Conservation (phyloP, 345 rosid species). For the Lenwebbia sp. region DNA sequence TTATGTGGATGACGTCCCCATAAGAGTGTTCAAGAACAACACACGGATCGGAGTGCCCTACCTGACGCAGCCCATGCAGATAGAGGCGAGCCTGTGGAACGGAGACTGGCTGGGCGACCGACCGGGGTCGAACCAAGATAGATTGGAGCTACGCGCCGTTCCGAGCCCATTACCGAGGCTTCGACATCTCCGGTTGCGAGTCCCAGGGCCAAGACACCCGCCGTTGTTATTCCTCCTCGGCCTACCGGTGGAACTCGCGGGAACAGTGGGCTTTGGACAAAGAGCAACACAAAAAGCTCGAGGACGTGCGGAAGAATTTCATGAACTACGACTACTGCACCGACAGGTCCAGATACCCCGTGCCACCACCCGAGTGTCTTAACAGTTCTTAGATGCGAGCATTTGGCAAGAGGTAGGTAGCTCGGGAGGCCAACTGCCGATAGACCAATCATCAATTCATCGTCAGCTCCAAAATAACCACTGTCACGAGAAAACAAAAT, state of each 20-base stretch:
- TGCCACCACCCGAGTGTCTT: constrained; percentile 20
- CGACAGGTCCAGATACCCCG: constrained; percentile 16
- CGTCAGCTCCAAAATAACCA: background rate
- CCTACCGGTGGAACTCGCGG: constrained; percentile 52
- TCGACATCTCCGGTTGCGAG: constrained; percentile 31
- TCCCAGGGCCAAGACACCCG: background rate
- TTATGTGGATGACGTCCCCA: constrained; percentile 50
- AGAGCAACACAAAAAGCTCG: constrained; percentile 1
- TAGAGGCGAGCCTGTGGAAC: constrained; percentile 55
- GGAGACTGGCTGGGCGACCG: constrained; percentile 62
- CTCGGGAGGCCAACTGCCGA: too few relatives aligned
- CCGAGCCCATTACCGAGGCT: constrained; percentile 31
- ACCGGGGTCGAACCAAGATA: constrained; percentile 41
- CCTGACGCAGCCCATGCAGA: constrained; percentile 39
- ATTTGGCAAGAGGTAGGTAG: too few relatives aligned
- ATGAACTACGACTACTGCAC: constrained; percentile 34
- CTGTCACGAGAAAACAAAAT: too few relatives aligned
- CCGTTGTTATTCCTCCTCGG: constrained; percentile 13
- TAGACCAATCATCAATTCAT: too few relatives aligned
- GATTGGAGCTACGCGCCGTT: constrained; percentile 59
- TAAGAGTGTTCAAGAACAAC: constrained; percentile 63
- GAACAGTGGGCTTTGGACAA: constrained; percentile 17
- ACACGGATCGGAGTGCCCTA: constrained; percentile 23
- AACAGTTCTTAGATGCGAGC: background rate
- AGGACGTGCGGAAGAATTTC: constrained; percentile 9